Evolutionary conservation across 257 asterid species (phyloP).

Genomic region (Przewalskia tangutica): DNA sequence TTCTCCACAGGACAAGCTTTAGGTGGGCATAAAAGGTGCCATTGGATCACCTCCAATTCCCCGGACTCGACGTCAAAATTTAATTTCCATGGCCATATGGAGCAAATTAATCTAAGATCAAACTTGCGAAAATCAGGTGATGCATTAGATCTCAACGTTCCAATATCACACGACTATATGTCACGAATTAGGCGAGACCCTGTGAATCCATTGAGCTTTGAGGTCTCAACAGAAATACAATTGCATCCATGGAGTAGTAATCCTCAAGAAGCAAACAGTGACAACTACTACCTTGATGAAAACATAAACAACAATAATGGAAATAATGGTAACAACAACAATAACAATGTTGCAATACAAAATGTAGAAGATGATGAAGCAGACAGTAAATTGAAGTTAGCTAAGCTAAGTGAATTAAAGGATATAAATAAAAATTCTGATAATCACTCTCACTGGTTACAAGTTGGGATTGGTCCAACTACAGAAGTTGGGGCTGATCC

Average conservation of each 20-base stretch:
- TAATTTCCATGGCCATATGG: slow-evolving; percentile 18
- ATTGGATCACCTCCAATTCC: slow-evolving; percentile 79
- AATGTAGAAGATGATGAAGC: slow-evolving; percentile 51
- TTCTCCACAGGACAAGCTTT: slow-evolving; percentile 89
- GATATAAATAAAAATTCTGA: slow-evolving; percentile 36
- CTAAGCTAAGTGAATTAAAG: slow-evolving; percentile 47
- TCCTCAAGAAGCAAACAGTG: neutral
- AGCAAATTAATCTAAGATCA: slow-evolving; percentile 13
- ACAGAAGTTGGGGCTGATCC: slow-evolving; percentile 25
- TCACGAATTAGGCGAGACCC: slow-evolving; percentile 42
- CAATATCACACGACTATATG: slow-evolving; percentile 46
- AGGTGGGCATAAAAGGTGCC: slow-evolving; percentile 97
- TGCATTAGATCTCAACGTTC: slow-evolving; percentile 67
- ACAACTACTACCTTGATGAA: slow-evolving; percentile 6
- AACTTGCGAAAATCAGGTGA: neutral
- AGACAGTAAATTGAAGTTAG: slow-evolving; percentile 56
- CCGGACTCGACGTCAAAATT: slow-evolving; percentile 31
- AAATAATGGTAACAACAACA: neutral
- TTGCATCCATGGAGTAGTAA: slow-evolving; percentile 24
- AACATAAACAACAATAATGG: neutral
- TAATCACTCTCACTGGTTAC: slow-evolving; percentile 59
- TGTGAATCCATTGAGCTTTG: slow-evolving; percentile 46
- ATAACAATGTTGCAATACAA: neutral
- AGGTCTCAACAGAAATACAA: slow-evolving; percentile 59
- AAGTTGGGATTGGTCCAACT: slow-evolving; percentile 75